These are phyloP conservation scores for Fusarium longipes DNA, from an alignment of 2,329 filamentous ascomycete genomes.

Conservation along the genomic window DNA sequence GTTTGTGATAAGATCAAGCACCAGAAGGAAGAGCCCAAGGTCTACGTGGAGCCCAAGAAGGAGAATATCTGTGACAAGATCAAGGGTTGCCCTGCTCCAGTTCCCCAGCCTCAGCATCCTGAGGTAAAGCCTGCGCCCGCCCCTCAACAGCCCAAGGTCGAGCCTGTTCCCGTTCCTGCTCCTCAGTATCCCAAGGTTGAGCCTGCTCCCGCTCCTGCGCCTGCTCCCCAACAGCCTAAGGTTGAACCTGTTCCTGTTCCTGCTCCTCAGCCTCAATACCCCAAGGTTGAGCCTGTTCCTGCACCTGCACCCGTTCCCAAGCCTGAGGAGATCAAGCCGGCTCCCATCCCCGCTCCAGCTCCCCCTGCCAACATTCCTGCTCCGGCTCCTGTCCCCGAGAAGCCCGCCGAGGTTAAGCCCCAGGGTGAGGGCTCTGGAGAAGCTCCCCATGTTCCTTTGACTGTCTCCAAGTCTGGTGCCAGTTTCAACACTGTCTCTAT, in stretches of 20 bases:
- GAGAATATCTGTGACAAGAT: conserved; percentile 22
- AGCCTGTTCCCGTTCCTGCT: background rate
- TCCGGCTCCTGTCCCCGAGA: conserved; percentile 22
- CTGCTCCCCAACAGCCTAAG: conserved; percentile 11
- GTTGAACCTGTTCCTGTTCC: background rate
- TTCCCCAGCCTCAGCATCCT: background rate
- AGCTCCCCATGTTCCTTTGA: conserved; percentile 20
- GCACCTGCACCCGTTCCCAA: conserved; percentile 9
- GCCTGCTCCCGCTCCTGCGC: conserved; percentile 19
- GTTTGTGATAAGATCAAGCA: conserved; percentile 21
- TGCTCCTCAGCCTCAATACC: background rate
- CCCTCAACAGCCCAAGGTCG: background rate
- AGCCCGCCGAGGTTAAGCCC: conserved; percentile 6
- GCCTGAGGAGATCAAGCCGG: conserved; percentile 5
- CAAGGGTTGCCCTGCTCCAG: background rate
- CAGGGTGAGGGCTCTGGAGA: background rate
- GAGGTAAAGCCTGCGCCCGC: background rate
- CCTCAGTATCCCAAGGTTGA: background rate
- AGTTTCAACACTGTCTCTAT: conserved; percentile 30
- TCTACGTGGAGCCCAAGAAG: conserved; percentile 14
- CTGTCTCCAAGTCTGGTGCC: conserved; percentile 36
- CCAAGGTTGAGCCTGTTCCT: background rate
- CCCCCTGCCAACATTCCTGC: background rate
- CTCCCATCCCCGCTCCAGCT: conserved; percentile 14
- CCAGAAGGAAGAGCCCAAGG: conserved; percentile 1